Base-by-base conservation (phyloP, 2,329 filamentous ascomycete genomes). In the Ophiocordyceps camponoti-leonardi region DNA sequence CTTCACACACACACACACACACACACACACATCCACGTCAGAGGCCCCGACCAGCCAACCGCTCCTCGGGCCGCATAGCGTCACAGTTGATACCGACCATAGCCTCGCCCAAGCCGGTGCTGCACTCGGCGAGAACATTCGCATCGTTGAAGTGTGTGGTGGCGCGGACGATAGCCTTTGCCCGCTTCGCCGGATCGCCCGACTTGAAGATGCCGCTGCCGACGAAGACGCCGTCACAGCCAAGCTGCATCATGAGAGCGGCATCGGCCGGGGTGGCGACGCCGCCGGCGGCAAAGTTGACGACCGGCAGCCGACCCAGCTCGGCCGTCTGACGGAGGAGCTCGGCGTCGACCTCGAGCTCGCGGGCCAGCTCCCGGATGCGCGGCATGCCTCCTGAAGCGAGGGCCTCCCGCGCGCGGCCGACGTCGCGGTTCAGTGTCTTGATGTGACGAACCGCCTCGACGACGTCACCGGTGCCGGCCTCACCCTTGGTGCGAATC, bases 261-360 rank as follows among this genome's bases (percentile, higher is more conserved):
- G 92, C 92, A 65, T 98, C 92, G 0, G 92, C 92, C 0, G 92
- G 92, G 1, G 92, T 98, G n/a, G 92, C 92, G n/a, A 98, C 84
- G 47, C 92, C 92, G n/a, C 92, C 92, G 4, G 92, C 92, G 0
- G 92, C 92, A 56, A 98, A 96, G 72, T 96, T 96, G 52, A 98
- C 92, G 0, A 96, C 90, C 2, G 92, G 92, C 46, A 98, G 71
- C 44, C 92, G 75, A 41, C 87, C 87, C 51, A 93, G 72, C 69
- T 87, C 79, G 1, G 87, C 90, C 0, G 86, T 90, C 71, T 94
- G 79, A 62, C 81, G 83, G 31, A 98, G 75, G 49, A 98, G 71
- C 10, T 78, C 76, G 48, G 79, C 85, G 47, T 92, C 83, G 46
- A 77, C 80, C 50, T 81, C 83, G 43, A 95, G 73, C 60, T 93